Base-by-base conservation (phyloP, 2,329 filamentous ascomycete genomes). In the Myriosclerotinia scirpicola region DNA sequence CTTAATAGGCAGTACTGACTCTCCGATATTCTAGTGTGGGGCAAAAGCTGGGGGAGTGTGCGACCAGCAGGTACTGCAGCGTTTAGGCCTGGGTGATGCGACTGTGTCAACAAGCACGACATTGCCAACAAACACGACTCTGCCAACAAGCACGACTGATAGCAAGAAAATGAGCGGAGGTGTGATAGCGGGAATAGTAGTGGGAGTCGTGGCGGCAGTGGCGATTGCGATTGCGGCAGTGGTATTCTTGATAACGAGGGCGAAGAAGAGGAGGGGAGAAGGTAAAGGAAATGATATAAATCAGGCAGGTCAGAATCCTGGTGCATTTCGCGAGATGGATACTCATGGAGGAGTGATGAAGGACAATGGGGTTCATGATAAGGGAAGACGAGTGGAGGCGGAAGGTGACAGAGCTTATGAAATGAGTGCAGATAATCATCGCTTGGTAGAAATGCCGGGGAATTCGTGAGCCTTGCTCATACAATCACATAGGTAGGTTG, bases 1-100 rank as follows among this genome's bases (percentile, higher is more conserved):
- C 30, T 6, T 34, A 34, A 34, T 34, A 34, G 6, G 30, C 30
- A 34, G 30, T 34, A 34, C 30, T 34, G 30, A 34, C 30, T 34
- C 30, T 34, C 30, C 30, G 30, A 34, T 34, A 6, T 34, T 34
- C 6, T 34, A 34, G 30, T 64, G 61, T 22, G 60, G 60, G 17
- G 60, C 60, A 40, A 54, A 63, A 20, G 36, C 34, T 9, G 61
- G 61, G 17, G 38, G 52, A 44, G 40, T 14, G 61, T 64, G 61
- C 22, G 61, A 64, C 40, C 36, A 55, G 26, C 36, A 64, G 22
- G 20, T 55, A 34, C 22, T 64, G 8, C 38, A 46, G 26, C 22
- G 6, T 9, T 52, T 54, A 22, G 61, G 61, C 34, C 20, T 64
- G 8, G 48, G 48, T 17, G 20, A 42, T 12, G 52, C 34, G 9